These are phyloP conservation scores for Dactylellina haptotyla DNA, from an alignment of 2,329 filamentous ascomycete genomes.

Conservation along the genomic window DNA sequence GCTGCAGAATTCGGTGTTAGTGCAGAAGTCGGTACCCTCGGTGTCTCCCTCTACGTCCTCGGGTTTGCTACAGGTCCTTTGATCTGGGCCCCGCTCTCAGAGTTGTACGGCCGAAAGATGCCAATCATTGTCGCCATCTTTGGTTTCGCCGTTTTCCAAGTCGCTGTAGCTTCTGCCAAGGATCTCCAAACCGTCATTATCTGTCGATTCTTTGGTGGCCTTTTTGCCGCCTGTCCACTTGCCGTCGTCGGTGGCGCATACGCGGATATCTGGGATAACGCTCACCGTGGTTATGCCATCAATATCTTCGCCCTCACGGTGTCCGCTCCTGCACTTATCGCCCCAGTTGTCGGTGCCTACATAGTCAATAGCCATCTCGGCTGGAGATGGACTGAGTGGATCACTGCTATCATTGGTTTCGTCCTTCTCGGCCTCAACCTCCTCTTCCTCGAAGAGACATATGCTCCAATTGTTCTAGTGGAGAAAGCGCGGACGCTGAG, in stretches of 20 bases:
- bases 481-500: conserved; percentile 71
- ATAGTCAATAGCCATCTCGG: conserved; percentile 71
- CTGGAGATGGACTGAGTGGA: conserved; percentile 79
- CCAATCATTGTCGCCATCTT: conserved; percentile 72
- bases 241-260: conserved; percentile 77
- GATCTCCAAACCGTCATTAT: conserved; percentile 76
- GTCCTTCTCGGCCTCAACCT: conserved; percentile 70
- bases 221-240: conserved; percentile 75
- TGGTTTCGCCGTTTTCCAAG: conserved; percentile 75
- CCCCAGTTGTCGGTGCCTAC: conserved; percentile 76
- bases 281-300: conserved; percentile 69
- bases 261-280: conserved; percentile 76
- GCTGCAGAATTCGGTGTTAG: conserved; percentile 71
- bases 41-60: conserved; percentile 76
- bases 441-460: conserved; percentile 74
- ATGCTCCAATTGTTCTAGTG: conserved; percentile 74
- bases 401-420: conserved; percentile 72
- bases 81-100: conserved; percentile 77
- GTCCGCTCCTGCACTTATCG: conserved; percentile 74
- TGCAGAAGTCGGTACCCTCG: conserved; percentile 71
- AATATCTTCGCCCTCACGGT: conserved; percentile 71
- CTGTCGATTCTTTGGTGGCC: conserved; percentile 78
- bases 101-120: conserved; percentile 74
- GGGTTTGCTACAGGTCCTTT: conserved; percentile 77
- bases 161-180: conserved; percentile 73